A percentile compares a stretch with the other conserved stretches of the same genome.
Evolutionary conservation across 1,284 basidiomycete species (phyloP).

Genomic region (Malassezia dermatis): DNA sequence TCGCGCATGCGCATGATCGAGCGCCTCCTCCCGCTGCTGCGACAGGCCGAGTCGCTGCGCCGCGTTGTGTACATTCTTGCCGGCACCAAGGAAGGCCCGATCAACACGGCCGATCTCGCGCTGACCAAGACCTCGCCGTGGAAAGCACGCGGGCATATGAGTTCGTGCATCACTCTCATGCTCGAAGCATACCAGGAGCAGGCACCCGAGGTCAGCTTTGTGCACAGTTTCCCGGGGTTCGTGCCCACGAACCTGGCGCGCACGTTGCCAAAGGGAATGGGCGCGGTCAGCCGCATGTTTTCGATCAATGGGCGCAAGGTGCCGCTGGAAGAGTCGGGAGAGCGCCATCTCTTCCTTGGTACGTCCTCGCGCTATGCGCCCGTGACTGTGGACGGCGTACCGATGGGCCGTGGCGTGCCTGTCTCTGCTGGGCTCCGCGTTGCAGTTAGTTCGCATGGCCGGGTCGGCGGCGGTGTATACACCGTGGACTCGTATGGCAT

Average conservation of each 20-base stretch:
- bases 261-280: neutral
- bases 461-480: conserved; percentile 10
- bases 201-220: conserved; percentile 9
- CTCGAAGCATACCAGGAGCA: conserved; percentile 1
- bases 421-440: conserved; percentile 1
- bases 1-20: conserved; percentile 4
- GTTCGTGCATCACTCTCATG: conserved; percentile 3
- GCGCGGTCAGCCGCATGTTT: neutral
- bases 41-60: neutral
- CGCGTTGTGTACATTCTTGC: conserved; percentile 9
- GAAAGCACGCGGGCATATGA: neutral
- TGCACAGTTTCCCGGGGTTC: conserved; percentile 5
- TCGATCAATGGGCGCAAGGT: neutral
- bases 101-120: neutral
- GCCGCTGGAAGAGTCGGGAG: neutral
- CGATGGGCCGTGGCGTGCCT: neutral
- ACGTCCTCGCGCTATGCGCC: conserved; percentile 4
- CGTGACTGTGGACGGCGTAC: neutral
- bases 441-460: neutral
- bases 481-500: neutral
- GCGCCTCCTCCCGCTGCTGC: conserved; percentile 2
- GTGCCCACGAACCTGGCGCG: neutral
- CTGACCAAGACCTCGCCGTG: neutral
- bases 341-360: conserved; percentile 4
- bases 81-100: conserved; percentile 7